A percentile compares a stretch with the other conserved stretches of the same genome.
Evolutionary conservation across 192 early-diverging fungal genomes (phyloP).

Genomic region (Backusella australiensis): DNA sequence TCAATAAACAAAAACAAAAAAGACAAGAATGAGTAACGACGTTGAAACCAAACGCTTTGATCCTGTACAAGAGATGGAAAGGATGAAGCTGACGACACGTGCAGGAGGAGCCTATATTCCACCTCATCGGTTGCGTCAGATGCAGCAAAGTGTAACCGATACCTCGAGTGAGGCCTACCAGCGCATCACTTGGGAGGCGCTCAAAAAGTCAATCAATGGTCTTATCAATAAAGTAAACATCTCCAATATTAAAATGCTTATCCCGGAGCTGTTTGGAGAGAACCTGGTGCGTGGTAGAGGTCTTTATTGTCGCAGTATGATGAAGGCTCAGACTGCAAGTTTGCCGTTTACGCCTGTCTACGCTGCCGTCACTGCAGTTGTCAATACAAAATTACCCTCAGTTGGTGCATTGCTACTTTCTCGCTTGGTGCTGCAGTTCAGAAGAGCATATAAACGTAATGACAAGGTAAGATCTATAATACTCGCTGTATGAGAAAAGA

Average conservation of each 20-base stretch:
- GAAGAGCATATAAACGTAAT: constrained; percentile 86
- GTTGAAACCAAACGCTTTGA: constrained; percentile 29
- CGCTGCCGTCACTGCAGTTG: constrained; percentile 80
- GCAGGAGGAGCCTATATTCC: constrained; percentile 84
- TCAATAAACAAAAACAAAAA: not conserved
- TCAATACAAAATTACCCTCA: constrained; percentile 93
- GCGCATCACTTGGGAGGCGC: constrained; percentile 89
- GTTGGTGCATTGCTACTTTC: constrained; percentile 86
- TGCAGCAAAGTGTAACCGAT: constrained; percentile 73
- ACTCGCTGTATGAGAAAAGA: not conserved
- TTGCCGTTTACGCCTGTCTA: constrained; percentile 90
- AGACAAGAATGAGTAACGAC: constrained; percentile 7
- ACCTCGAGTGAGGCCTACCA: constrained; percentile 71
- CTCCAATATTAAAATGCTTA: constrained; percentile 86
- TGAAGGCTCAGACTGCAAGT: constrained; percentile 88
- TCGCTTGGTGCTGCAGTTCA: constrained; percentile 85
- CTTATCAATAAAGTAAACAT: constrained; percentile 94
- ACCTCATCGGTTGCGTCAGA: constrained; percentile 71
- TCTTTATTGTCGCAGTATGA: constrained; percentile 78
- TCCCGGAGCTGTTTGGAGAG: constrained; percentile 86
- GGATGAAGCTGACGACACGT: constrained; percentile 41
- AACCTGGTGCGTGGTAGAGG: constrained; percentile 93
- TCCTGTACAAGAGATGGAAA: constrained; percentile 41
- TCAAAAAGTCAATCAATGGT: constrained; percentile 95
- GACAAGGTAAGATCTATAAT: constrained; percentile 66